phyloP scores from a whole-genome alignment of 1,139 yeast species.

The Pneumocystis sp. region DNA sequence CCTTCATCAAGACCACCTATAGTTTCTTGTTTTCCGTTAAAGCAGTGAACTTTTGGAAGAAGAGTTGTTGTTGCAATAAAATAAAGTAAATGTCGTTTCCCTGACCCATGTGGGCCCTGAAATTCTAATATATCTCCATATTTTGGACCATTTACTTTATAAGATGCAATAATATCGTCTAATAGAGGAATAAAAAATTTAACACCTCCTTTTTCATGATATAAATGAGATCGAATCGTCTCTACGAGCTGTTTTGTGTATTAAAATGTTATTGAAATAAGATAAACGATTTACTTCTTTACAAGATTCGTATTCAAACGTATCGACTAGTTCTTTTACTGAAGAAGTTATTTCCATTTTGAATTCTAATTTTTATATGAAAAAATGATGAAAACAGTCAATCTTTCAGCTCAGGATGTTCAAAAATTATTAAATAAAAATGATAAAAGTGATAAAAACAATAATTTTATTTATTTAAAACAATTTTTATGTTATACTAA shows the following conservation, averaged over 20 bases:
- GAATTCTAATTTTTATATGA: background rate
- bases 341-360: background rate
- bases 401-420: background rate
- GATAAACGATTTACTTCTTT: background rate
- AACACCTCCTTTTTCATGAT: background rate
- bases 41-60: background rate
- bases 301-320: background rate
- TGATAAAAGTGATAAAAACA: background rate
- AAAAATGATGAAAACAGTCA: background rate
- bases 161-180: conserved; percentile 3
- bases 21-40: background rate
- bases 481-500: background rate
- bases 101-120: conserved; percentile 10
- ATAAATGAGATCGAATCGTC: background rate
- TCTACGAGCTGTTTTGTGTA: background rate
- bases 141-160: background rate
- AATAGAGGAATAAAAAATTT: conserved; percentile 1
- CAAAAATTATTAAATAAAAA: background rate
- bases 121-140: conserved; percentile 4
- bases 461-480: background rate
- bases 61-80: conserved; percentile 6
- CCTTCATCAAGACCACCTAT: background rate
- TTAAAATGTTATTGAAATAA: background rate
- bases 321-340: background rate
- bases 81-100: conserved; percentile 11